Base-by-base conservation (phyloP, 1,284 basidiomycete genomes). In the Cystobasidium pallidum region DNA sequence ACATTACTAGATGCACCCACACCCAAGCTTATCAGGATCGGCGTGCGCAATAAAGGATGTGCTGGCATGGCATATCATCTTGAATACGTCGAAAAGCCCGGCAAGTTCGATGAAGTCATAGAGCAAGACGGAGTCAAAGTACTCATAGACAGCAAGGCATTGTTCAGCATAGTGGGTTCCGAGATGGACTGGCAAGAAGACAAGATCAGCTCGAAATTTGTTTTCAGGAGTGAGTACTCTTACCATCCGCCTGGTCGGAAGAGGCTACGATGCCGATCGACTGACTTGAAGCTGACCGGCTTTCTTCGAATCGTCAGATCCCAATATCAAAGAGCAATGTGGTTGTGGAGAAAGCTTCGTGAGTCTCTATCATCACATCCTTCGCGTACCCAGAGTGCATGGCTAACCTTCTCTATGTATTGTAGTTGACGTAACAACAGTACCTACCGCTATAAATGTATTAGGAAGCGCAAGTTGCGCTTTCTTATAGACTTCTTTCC, bases 141-240 rank as follows among this genome's bases (percentile, higher is more conserved):
- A 49, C 84, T 99, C 74, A 94, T 99, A 80, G 96, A 99, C 83
- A 91, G 89, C 81, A 97, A 96, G 82, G 96, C 96, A 28, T 83
- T 99, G 75, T 99, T 99, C 82, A 94, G 91, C 74, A 96, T 99
- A 79, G 98, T 99, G 76, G 96, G 96, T 51, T 94, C 92, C 80
- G 90, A 91, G 84, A 99, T 99, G 96, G 94, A 96, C 80, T 99
- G 96, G 96, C 86, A 90, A 75, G 96, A 99, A 83, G 92, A 94
- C 81, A 82, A 87, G 41, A 82, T 97, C 57, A 93, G 91, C 89
- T 89, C 92, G 67, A 93, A 91, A 82, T 96, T 97, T 78, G 88
- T 91, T 30, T 96, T 97, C 83, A 89, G 91, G 83, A 96, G 62
- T 64, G 47, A 64, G 62, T 64, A 3, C 17, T 32, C 34, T 17